Percentiles rank a stretch among this genome's conserved stretches.
phyloP scores from a whole-genome alignment of 2,329 filamentous ascomycete species.

The Fusarium pininemorale region DNA sequence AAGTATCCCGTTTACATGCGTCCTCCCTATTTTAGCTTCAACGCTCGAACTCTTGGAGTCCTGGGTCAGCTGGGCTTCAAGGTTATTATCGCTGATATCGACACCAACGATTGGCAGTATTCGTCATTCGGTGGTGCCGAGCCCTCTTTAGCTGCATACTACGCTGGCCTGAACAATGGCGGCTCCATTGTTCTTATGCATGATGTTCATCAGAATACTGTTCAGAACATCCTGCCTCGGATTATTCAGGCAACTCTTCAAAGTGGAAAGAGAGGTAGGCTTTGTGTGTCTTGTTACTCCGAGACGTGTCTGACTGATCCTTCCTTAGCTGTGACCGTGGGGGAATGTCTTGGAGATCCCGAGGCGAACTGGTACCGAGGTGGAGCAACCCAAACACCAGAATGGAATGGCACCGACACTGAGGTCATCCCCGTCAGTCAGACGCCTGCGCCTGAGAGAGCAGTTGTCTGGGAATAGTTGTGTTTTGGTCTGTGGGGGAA shows the following conservation, averaged over 20 bases:
- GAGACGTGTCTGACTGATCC: fast-evolving
- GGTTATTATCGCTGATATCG: slow-evolving; percentile 25
- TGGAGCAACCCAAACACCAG: background rate
- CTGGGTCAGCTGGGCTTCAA: slow-evolving; percentile 11
- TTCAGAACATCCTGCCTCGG: slow-evolving; percentile 4
- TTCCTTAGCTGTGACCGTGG: background rate
- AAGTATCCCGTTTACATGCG: slow-evolving; percentile 23
- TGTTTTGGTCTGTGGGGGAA: fast-evolving
- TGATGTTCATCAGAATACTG: slow-evolving; percentile 13
- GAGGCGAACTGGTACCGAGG: slow-evolving; percentile 18
- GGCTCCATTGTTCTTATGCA: slow-evolving; percentile 26
- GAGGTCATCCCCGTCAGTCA: background rate
- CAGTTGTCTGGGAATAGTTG: background rate
- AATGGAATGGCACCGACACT: background rate
- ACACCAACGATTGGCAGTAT: slow-evolving; percentile 20
- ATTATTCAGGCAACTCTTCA: background rate
- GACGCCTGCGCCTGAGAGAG: background rate
- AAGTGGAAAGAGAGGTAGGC: slow-evolving; percentile 12
- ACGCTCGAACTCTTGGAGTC: background rate
- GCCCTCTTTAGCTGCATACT: background rate
- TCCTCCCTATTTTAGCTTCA: slow-evolving; percentile 24
- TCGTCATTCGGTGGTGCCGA: slow-evolving; percentile 4
- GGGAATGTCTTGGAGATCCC: slow-evolving; percentile 22
- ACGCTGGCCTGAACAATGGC: background rate
- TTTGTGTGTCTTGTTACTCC: fast-evolving